Conservation (phyloP, 176 grass and related monocot genomes). For the Carex littledalei region DNA sequence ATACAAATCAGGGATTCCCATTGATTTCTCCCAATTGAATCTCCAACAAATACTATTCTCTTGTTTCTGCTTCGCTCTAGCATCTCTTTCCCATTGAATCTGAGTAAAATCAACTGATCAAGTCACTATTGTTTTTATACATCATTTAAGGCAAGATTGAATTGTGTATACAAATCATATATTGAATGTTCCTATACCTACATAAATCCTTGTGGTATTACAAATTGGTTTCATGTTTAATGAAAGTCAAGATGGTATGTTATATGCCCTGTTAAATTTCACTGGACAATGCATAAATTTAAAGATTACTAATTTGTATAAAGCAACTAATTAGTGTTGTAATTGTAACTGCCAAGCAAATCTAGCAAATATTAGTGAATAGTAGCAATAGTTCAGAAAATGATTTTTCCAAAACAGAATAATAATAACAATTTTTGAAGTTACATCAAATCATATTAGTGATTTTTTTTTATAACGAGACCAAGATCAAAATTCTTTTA, state of each 20-base stretch:
- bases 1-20: slow-evolving; percentile 94
- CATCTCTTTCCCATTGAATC: slow-evolving; percentile 66
- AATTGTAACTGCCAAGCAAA: background rate
- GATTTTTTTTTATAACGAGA: too few relatives aligned
- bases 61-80: slow-evolving; percentile 52
- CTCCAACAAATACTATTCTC: slow-evolving; percentile 70
- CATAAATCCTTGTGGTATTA: too few relatives aligned
- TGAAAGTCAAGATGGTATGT: background rate
- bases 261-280: background rate
- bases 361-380: too few relatives aligned
- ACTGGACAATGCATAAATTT: too few relatives aligned
- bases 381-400: background rate
- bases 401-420: background rate
- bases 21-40: slow-evolving; percentile 93
- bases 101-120: slow-evolving; percentile 16
- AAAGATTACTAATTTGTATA: background rate
- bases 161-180: background rate
- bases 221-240: background rate
- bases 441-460: background rate
- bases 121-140: background rate
- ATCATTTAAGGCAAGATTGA: background rate
- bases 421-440: background rate
- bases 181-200: background rate
- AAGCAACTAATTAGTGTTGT: background rate
- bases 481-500: too few relatives aligned